These are phyloP conservation scores for Chamaecrista fasciculata DNA, from an alignment of 306 rosid genomes.

Conservation along the genomic window DNA sequence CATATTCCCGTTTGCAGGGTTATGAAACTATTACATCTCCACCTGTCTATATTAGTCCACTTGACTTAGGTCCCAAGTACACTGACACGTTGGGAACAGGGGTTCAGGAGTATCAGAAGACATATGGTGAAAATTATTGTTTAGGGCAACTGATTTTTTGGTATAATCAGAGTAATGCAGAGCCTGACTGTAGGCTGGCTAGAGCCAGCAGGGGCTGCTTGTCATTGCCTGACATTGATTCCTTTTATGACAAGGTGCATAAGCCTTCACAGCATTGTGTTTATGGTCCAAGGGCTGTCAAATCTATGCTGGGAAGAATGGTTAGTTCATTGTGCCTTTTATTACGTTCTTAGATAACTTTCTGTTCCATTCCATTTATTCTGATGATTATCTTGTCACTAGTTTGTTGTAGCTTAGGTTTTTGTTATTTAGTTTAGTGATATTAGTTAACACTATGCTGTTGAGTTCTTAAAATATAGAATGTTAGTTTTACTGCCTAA, in stretches of 20 bases:
- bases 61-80: conserved; percentile 94
- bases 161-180: conserved; percentile 83
- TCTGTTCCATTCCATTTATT: background rate
- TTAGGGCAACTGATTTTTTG: conserved; percentile 96
- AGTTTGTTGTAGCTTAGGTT: background rate
- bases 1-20: conserved; percentile 49
- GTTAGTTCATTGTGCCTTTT: conserved; percentile 45
- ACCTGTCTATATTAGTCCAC: conserved; percentile 97
- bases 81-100: conserved; percentile 73
- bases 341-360: too few relatives aligned
- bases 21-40: conserved; percentile 84
- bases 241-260: conserved; percentile 84
- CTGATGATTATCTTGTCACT: background rate
- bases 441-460: background rate
- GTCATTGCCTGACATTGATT: conserved; percentile 76
- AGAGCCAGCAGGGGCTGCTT: conserved; percentile 84
- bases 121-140: conserved; percentile 89
- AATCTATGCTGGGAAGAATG: conserved; percentile 90
- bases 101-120: conserved; percentile 80
- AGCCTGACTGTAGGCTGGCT: conserved; percentile 76
- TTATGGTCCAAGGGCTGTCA: conserved; percentile 89
- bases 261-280: conserved; percentile 80
- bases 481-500: background rate
- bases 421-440: background rate
- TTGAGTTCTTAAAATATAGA: background rate